A percentile compares a stretch with the other conserved stretches of the same genome.
phyloP scores from a whole-genome alignment of 2,329 filamentous ascomycete species.

The Monosporascus ibericus region DNA sequence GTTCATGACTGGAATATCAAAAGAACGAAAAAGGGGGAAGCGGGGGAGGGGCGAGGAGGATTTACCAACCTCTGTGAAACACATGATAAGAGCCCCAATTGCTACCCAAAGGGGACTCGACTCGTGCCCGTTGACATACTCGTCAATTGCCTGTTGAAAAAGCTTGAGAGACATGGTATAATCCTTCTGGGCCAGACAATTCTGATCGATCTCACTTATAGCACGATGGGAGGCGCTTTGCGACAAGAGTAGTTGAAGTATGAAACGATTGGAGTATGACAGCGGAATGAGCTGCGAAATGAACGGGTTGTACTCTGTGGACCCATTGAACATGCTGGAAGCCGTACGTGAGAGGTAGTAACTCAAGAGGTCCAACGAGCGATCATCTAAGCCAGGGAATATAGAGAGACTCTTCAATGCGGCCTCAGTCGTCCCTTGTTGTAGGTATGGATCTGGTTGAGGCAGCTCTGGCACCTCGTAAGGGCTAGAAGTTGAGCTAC shows the following conservation, averaged over 20 bases:
- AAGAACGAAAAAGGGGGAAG: too few relatives aligned
- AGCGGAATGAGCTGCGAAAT: constrained; percentile 38
- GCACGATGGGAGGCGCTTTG: constrained; percentile 36
- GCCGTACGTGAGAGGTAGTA: constrained; percentile 39
- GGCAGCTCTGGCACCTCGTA: neutral
- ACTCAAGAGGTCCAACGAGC: constrained; percentile 37
- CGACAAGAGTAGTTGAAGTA: constrained; percentile 39
- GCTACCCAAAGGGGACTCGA: constrained; percentile 33
- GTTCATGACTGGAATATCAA: too few relatives aligned
- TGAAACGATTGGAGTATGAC: constrained; percentile 38
- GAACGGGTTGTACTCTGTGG: constrained; percentile 39
- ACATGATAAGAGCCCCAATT: constrained; percentile 39
- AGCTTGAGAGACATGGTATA: constrained; percentile 30
- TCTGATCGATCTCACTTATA: constrained; percentile 18
- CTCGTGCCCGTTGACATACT: constrained; percentile 28
- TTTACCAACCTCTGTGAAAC: constrained; percentile 37
- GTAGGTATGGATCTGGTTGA: neutral
- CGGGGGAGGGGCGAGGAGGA: too few relatives aligned
- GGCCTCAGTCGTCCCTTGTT: neutral
- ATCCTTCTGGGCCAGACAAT: constrained; percentile 28
- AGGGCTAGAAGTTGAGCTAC: neutral
- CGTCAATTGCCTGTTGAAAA: constrained; percentile 29
- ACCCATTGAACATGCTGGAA: constrained; percentile 41
- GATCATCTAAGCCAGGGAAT: neutral
- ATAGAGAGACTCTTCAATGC: neutral